Evolutionary conservation across 805 yeast genomes (phyloP).

Genomic region (Wickerhamiella sergipiensis): DNA sequence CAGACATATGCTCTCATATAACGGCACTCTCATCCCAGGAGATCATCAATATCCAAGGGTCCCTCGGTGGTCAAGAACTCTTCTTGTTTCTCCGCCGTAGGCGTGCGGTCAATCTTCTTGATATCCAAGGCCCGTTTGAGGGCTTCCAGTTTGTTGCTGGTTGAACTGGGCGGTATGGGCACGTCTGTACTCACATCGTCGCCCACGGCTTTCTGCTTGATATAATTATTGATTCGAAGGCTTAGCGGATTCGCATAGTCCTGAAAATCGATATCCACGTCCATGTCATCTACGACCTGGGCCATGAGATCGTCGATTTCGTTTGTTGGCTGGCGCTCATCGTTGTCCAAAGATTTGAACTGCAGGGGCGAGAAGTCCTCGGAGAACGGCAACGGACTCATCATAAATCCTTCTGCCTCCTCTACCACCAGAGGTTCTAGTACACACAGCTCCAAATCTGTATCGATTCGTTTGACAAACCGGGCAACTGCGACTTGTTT

Average conservation of each 20-base stretch:
- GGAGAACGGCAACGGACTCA: constrained; percentile 13
- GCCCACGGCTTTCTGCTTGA: constrained; percentile 1
- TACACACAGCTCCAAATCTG: constrained; percentile 9
- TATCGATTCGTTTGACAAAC: constrained; percentile 5
- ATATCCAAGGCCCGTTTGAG: not conserved
- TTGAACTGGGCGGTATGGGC: not conserved
- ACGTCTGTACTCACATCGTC: not conserved
- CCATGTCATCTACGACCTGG: constrained; percentile 9
- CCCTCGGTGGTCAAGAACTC: not conserved
- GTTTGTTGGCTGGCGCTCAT: constrained; percentile 1
- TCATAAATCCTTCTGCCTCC: constrained; percentile 1
- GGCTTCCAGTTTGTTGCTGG: not conserved
- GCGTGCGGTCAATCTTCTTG: constrained; percentile 1
- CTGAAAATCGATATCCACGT: not conserved
- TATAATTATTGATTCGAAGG: constrained; percentile 1
- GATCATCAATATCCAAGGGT: not conserved
- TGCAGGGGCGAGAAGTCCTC: constrained; percentile 9
- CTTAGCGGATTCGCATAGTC: constrained; percentile 2
- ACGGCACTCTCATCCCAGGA: not conserved
- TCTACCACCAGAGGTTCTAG: constrained; percentile 9
- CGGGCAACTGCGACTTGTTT: constrained; percentile 14
- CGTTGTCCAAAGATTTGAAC: constrained; percentile 1
- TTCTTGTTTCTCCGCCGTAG: not conserved
- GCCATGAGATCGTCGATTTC: constrained; percentile 9
- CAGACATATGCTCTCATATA: too few relatives aligned